Conservation (phyloP, 257 asterid species). For the Nicotiana paniculata region DNA sequence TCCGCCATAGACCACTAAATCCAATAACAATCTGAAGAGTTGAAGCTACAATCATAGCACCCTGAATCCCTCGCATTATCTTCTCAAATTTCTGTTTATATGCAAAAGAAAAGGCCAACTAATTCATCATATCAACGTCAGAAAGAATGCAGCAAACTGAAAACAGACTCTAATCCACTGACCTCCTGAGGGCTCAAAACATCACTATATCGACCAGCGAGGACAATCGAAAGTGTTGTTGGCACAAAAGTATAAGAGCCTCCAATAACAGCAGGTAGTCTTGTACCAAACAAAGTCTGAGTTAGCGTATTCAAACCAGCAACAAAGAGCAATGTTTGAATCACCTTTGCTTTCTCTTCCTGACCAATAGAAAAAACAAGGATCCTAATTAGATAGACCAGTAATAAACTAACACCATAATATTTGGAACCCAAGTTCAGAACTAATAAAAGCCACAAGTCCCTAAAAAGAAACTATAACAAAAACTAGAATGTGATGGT, state of each 20-base stretch:
- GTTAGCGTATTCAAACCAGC: conserved; percentile 80
- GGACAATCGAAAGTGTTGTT: conserved; percentile 72
- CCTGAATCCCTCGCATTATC: conserved; percentile 84
- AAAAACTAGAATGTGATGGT: background rate
- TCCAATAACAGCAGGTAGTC: conserved; percentile 81
- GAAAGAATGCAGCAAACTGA: background rate
- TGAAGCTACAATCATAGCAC: conserved; percentile 87
- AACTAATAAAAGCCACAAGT: background rate
- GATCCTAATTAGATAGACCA: background rate
- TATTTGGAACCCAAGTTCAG: background rate
- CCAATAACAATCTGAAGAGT: conserved; percentile 81
- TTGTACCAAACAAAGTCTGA: conserved; percentile 76
- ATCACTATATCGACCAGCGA: conserved; percentile 64
- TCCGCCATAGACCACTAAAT: conserved; percentile 93
- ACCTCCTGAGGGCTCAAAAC: conserved; percentile 63
- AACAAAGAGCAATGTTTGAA: conserved; percentile 90
- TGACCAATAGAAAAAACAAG: conserved; percentile 16
- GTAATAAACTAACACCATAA: background rate
- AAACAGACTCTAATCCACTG: background rate
- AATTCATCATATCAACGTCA: background rate
- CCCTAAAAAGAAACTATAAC: background rate
- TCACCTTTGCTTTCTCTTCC: conserved; percentile 80
- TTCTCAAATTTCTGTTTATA: conserved; percentile 54
- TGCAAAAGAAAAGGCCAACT: conserved; percentile 4
- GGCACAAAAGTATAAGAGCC: conserved; percentile 82